Base-by-base conservation (phyloP, 2,329 filamentous ascomycete genomes). In the Nothophaeocryptopus gaeumannii region DNA sequence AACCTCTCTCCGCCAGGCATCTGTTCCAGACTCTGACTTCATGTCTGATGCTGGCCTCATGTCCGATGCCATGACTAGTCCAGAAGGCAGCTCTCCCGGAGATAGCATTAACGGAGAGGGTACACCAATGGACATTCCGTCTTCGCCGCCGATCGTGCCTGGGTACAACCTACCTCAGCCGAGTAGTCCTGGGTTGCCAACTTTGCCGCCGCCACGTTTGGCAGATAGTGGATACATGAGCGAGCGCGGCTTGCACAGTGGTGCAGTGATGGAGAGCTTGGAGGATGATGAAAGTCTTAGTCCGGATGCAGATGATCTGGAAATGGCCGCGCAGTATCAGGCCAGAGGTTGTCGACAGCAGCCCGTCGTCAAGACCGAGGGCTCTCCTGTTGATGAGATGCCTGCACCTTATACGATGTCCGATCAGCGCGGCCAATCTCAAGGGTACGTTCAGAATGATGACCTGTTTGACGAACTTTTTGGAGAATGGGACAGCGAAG, bases 61-160 rank as follows among this genome's bases (percentile, higher is more conserved):
- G 54, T 75, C 73, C 2, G 74, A 77, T 51, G 67, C 66, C 39
- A 67, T 70, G 9, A 74, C 72, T 45, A 75, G 73, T 2, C 70
- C 71, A 5, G 75, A 77, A 52, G 73, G 75, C 26, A 73, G 71
- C 46, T 77, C 76, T 46, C 77, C 76, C 42, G 72, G 72, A 48
- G 74, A 61, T 20, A 66, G 64, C 48, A 50, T 59, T 16, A 57
- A 73, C 51, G 70, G 74, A 8, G 75, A 76, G 38, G 76, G 86
- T 48, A 95, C 89, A 45, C 86, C 89, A 3, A 83, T 83, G 41
- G 88, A 89, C 46, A 89, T 97, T 60, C 87, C 87, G 1, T 97
- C 93, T 0, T 97, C 92, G 3, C 92, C 92, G 11, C 93, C 93
- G 1, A 78, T 95, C 1, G 83, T 90, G 55, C 84, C 86, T 4